Conservation (phyloP, 345 rosid species). For the Moringa oleifera region DNA sequence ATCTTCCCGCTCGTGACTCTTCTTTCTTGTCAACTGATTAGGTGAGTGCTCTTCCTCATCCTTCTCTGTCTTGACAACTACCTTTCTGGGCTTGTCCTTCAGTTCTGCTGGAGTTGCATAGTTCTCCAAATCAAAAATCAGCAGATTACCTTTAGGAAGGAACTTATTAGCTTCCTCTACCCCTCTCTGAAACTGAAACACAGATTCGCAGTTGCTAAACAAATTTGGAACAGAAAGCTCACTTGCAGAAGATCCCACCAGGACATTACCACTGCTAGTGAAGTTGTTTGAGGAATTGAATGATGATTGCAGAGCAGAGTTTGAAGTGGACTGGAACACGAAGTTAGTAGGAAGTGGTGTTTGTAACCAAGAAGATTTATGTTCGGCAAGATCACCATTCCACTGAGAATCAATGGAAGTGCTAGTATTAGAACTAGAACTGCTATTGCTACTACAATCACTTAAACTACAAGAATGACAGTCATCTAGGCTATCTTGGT, state of each 20-base stretch:
- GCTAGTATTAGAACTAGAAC: slow-evolving; percentile 27
- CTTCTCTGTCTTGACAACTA: slow-evolving; percentile 26
- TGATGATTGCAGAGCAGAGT: slow-evolving; percentile 15
- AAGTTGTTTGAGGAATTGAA: slow-evolving; percentile 11
- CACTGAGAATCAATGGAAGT: slow-evolving; percentile 41
- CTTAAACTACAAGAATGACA: slow-evolving; percentile 34
- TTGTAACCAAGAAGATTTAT: slow-evolving; percentile 22
- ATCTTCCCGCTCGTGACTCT: slow-evolving; percentile 46
- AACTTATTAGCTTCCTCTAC: slow-evolving; percentile 76
- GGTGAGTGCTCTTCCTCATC: slow-evolving; percentile 18
- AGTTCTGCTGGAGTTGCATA: slow-evolving; percentile 4
- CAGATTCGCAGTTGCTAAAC: slow-evolving; percentile 31
- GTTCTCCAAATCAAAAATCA: slow-evolving; percentile 39
- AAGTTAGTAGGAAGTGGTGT: slow-evolving; percentile 36
- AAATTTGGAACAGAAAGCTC: slow-evolving; percentile 26
- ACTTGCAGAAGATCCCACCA: slow-evolving; percentile 7
- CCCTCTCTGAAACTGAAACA: slow-evolving; percentile 64
- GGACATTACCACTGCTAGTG: slow-evolving; percentile 23
- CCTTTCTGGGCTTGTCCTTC: slow-evolving; percentile 16
- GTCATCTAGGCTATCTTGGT: slow-evolving; percentile 40
- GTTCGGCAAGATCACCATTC: slow-evolving; percentile 37
- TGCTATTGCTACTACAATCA: slow-evolving; percentile 28
- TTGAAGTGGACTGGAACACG: slow-evolving; percentile 46
- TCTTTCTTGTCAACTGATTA: slow-evolving; percentile 42
- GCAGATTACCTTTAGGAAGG: slow-evolving; percentile 45